Evolutionary conservation across 495 filamentous ascomycete species (phyloP), one percentile per base, ranked within the genome.

Genomic region (Annulohypoxylon moriforme): DNA sequence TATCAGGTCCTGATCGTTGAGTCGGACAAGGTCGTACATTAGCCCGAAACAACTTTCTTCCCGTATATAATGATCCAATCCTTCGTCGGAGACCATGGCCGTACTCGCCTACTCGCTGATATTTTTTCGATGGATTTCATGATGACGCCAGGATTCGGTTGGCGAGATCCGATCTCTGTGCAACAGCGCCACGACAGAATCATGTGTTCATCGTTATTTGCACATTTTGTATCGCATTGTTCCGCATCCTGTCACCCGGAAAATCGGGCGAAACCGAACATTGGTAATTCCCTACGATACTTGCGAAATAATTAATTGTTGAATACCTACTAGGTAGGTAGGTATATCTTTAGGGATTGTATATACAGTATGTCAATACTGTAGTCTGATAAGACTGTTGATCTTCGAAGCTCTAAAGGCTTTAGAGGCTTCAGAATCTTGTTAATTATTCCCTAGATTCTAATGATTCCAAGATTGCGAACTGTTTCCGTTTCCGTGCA

Each of bases 121-220:
- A 1, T 9, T 29, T 16, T 7, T 16, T 27, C 13, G 13, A 20
- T 4, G 16, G 6, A 42, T 38, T 55, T 31, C 22, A 29, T 42
- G 25, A 44, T 57, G 50, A 57, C 38, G 62, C 25, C 33, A 29
- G 14, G 20, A 65, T 18, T 36, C 49, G 13, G 36, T 24, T 44
- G 24, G 24, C 22, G 25, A 46, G 62, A 65, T 56, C 50, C 10
- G 50, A 65, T 65, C 62, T 65, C 62, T 46, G 50, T 58, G 29
- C 13, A 25, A 66, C 63, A 49, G 36, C 40, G 29, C 53, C 52
- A 58, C 40, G 22, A 27, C 38, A 27, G n/a, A 57, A 16, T 20
- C 27, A 38, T 40, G 22, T 24, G 16, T 31, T 49, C 11, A 38
- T 40, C 42, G 42, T 36, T 18, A 31, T 18, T 50, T 44, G 53